A percentile compares a stretch with the other conserved stretches of the same genome.
Evolutionary conservation across 306 rosid species (phyloP).

Genomic region (Echinosophora koreensis): DNA sequence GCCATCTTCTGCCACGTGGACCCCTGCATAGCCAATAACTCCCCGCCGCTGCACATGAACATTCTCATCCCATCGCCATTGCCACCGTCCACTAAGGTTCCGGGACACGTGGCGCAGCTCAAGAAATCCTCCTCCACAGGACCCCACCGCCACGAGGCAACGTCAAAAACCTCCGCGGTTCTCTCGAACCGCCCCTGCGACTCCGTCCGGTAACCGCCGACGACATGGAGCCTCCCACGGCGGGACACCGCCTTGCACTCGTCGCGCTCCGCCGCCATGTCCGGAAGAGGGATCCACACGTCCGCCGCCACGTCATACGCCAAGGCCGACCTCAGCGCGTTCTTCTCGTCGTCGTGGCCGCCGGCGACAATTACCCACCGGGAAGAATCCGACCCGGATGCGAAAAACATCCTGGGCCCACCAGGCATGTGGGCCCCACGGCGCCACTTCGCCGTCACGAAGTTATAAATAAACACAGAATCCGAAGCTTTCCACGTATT

Average conservation of each 20-base stretch:
- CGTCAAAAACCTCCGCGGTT: constrained; percentile 63
- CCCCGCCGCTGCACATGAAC: constrained; percentile 55
- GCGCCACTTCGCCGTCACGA: constrained; percentile 65
- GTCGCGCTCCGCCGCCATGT: constrained; percentile 74
- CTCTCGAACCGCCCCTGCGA: constrained; percentile 71
- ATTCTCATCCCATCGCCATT: constrained; percentile 35
- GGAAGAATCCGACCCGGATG: constrained; percentile 59
- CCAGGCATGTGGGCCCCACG: constrained; percentile 73
- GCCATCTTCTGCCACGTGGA: constrained; percentile 58
- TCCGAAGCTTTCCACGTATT: constrained; percentile 62
- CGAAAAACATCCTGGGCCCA: constrained; percentile 65
- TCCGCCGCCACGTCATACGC: constrained; percentile 62
- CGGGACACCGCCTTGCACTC: constrained; percentile 69
- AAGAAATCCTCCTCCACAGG: constrained; percentile 48
- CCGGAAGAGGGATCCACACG: constrained; percentile 60
- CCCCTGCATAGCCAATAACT: constrained; percentile 7
- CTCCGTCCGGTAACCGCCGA: constrained; percentile 77
- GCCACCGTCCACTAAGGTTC: constrained; percentile 49
- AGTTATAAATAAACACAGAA: constrained; percentile 61
- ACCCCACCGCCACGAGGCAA: constrained; percentile 61
- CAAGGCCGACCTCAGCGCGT: constrained; percentile 66
- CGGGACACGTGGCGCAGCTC: constrained; percentile 59
- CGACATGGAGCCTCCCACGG: constrained; percentile 47
- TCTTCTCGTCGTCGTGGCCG: constrained; percentile 74
- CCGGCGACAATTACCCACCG: constrained; percentile 63